Base-by-base conservation (phyloP, 2,329 filamentous ascomycete genomes). In the Helotiales sp. region DNA sequence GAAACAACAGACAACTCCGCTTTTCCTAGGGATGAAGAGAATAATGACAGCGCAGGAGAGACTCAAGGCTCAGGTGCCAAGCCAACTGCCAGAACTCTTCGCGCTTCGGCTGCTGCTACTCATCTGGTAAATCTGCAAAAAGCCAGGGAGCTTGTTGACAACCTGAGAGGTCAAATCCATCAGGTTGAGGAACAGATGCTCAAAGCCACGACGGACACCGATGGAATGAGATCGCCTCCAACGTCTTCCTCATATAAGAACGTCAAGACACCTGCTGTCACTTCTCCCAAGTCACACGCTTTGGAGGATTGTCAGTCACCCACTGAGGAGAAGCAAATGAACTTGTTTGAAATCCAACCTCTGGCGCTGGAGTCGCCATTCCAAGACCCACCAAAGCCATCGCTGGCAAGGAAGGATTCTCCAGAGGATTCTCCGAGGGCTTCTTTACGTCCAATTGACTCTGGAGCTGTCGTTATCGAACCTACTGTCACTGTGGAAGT, bases 81-180 rank as follows among this genome's bases (percentile, higher is more conserved):
- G 9, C 13, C 33, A 7, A 9, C 8, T 8, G 27, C 38, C 47
- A 27, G 22, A 44, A 22, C 34, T 40, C 19, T 22, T 13, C 38
- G 24, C 25, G 44, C 29, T n/a, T 42, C 27, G 1, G 36, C 58
- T 24, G 36, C 31, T n/a, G 40, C 34, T 27, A 51, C 54, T 36
- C 53, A 59, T 33, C 31, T 59, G 9, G 33, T 51, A 6, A 58
- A 61, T 52, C 31, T 65, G 7, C 57, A 59, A 38, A 60, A 61
- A 31, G 58, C 60, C 12, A 63, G 52, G 5, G 59, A 66, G 22
- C 53, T 61, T 47, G 59, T 57, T 5, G 60, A 62, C 25, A 57
- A 38, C 31, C 51, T 60, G 2, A 51, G 48, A 51, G 53, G 46
- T 3, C 52, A 55, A 2, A 58, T 61, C 13, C 57, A 55, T 52